Conservation (phyloP, 2,329 filamentous ascomycete genomes). For the Talaromyces sp. region DNA sequence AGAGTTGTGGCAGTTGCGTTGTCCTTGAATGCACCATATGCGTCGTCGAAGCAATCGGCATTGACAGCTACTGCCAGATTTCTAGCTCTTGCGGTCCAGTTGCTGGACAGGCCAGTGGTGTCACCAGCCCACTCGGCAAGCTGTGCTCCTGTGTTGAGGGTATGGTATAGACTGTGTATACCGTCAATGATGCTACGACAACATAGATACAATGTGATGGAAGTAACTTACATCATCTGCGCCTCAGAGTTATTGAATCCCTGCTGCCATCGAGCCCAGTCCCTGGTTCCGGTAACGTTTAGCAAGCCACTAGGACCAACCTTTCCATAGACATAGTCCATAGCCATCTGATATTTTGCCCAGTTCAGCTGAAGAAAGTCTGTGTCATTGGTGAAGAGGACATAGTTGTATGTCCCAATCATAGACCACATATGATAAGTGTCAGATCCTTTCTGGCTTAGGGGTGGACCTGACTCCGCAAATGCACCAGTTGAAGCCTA, state of each 20-base stretch:
- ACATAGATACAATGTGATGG: background rate
- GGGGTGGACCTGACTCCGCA: conserved; percentile 36
- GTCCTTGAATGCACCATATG: conserved; percentile 54
- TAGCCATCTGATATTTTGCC: conserved; percentile 50
- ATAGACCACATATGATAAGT: conserved; percentile 53
- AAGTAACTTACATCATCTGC: conserved; percentile 46
- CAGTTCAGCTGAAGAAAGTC: conserved; percentile 50
- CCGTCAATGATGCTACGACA: background rate
- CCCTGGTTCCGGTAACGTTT: conserved; percentile 50
- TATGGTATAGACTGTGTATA: conserved; percentile 49
- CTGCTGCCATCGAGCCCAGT: conserved; percentile 54
- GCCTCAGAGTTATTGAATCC: conserved; percentile 53
- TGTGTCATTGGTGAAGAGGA: conserved; percentile 56
- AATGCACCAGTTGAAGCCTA: conserved; percentile 33
- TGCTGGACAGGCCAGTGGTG: conserved; percentile 37
- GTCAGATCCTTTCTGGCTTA: conserved; percentile 35
- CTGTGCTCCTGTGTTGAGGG: conserved; percentile 53
- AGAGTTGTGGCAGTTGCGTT: conserved; percentile 54
- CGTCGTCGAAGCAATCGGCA: conserved; percentile 49
- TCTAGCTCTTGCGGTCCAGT: conserved; percentile 45
- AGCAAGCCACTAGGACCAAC: conserved; percentile 49
- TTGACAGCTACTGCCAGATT: conserved; percentile 49
- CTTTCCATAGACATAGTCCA: conserved; percentile 48
- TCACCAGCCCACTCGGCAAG: conserved; percentile 53
- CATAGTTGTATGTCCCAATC: conserved; percentile 60